Percentiles rank a stretch among this genome's conserved stretches.
Conservation (phyloP, 1,284 basidiomycete genomes). For the Sanghuangporus baumii region DNA sequence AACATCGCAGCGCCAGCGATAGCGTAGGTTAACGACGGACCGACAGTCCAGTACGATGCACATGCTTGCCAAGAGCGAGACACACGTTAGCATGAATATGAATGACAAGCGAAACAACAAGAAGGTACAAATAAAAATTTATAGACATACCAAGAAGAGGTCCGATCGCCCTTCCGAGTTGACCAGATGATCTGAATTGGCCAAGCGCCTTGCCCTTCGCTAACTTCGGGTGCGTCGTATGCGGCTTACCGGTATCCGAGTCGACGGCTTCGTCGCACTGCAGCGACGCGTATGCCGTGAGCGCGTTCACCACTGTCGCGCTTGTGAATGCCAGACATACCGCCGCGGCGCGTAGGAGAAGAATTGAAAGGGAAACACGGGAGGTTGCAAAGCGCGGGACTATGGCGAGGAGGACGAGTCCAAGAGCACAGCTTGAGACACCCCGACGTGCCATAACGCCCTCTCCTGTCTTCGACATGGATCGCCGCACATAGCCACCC, state of each 20-base stretch:
- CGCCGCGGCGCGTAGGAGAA: slow-evolving; percentile 68
- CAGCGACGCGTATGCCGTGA: slow-evolving; percentile 81
- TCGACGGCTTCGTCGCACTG: slow-evolving; percentile 76
- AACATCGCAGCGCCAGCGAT: slow-evolving; percentile 62
- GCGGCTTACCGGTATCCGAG: slow-evolving; percentile 48
- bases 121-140: slow-evolving; percentile 9
- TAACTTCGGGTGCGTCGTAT: slow-evolving; percentile 54
- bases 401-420: slow-evolving; percentile 61
- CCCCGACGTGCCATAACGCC: slow-evolving; percentile 75
- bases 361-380: slow-evolving; percentile 41
- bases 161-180: slow-evolving; percentile 85
- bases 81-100: slow-evolving; percentile 15
- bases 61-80: slow-evolving; percentile 46
- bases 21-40: slow-evolving; percentile 74
- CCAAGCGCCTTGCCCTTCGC: slow-evolving; percentile 84
- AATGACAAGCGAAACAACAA: slow-evolving; percentile 9
- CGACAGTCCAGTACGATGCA: slow-evolving; percentile 82
- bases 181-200: slow-evolving; percentile 80
- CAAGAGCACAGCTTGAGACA: slow-evolving; percentile 62
- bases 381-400: slow-evolving; percentile 53
- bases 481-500: slow-evolving; percentile 84
- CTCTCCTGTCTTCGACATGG: slow-evolving; percentile 66
- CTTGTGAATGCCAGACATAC: slow-evolving; percentile 84
- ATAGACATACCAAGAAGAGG: slow-evolving; percentile 66
- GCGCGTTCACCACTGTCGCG: slow-evolving; percentile 85